phyloP scores from a whole-genome alignment of 768 basidiomycete genomes.

The Suillus occidentalis region DNA sequence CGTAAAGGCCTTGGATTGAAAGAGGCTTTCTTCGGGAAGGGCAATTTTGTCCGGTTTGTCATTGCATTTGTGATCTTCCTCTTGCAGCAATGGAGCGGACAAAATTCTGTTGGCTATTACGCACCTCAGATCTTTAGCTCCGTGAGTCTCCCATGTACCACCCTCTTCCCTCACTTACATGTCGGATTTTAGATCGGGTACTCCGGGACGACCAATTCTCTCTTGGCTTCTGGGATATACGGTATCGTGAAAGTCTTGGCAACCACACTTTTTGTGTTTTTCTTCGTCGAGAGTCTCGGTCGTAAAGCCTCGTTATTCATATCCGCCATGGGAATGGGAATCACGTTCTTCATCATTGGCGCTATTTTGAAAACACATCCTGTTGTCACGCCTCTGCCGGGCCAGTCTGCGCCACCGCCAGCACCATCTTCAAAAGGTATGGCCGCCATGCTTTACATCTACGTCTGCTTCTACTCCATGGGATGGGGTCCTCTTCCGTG shows the following conservation, averaged over 20 bases:
- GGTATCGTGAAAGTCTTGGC: constrained; percentile 67
- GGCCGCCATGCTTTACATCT: constrained; percentile 86
- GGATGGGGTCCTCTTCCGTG: constrained; percentile 76
- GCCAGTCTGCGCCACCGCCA: constrained; percentile 41
- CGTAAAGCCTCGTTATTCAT: constrained; percentile 71
- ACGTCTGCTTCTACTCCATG: constrained; percentile 86
- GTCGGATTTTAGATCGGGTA: constrained; percentile 57
- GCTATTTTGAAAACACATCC: constrained; percentile 81
- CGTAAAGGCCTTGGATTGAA: constrained; percentile 62
- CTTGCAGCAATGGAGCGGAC: constrained; percentile 82
- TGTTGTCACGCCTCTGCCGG: constrained; percentile 36
- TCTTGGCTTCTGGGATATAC: constrained; percentile 75
- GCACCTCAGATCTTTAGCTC: constrained; percentile 73
- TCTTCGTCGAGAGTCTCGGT: constrained; percentile 66
- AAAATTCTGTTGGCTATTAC: constrained; percentile 80
- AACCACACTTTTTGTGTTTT: constrained; percentile 64
- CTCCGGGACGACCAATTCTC: constrained; percentile 52
- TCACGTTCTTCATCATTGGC: constrained; percentile 79
- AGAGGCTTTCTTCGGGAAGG: constrained; percentile 79
- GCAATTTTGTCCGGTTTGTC: constrained; percentile 80
- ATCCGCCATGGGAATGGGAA: constrained; percentile 78
- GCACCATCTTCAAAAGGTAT: constrained; percentile 67
- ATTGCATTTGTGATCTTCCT: constrained; percentile 81
- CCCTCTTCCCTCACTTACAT: neutral
- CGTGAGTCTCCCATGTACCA: constrained; percentile 33